Evolutionary conservation across 257 asterid genomes (phyloP).

Genomic region (Verbena officinalis): DNA sequence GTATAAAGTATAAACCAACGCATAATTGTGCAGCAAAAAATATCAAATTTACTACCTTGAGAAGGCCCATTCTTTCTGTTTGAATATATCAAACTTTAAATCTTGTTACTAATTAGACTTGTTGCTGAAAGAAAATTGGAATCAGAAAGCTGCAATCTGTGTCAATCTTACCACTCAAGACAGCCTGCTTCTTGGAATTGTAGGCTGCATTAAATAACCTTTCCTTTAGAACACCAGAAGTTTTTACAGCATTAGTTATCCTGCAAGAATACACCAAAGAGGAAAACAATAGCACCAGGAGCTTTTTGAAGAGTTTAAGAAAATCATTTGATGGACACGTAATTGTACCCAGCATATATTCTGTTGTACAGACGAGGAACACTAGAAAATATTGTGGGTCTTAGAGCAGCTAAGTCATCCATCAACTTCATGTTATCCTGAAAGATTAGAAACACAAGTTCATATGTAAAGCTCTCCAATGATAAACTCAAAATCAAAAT

Average conservation of each 20-base stretch:
- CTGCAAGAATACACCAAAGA: constrained; percentile 42
- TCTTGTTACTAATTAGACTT: constrained; percentile 1
- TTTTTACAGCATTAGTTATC: constrained; percentile 79
- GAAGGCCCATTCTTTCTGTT: constrained; percentile 13
- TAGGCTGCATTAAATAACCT: constrained; percentile 89
- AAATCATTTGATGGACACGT: constrained; percentile 21
- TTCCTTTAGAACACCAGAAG: constrained; percentile 81
- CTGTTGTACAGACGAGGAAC: constrained; percentile 99
- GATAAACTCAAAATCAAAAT: constrained; percentile 1
- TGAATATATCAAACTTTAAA: background rate
- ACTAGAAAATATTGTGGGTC: constrained; percentile 93
- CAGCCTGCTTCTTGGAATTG: constrained; percentile 88
- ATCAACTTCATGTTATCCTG: constrained; percentile 91
- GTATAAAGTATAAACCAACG: background rate
- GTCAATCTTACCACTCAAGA: constrained; percentile 68
- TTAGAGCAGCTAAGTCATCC: constrained; percentile 89
- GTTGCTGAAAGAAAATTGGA: constrained; percentile 15
- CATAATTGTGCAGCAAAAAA: background rate
- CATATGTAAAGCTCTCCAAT: constrained; percentile 25
- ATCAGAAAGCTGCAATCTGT: constrained; percentile 12
- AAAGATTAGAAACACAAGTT: constrained; percentile 36
- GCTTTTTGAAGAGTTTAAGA: constrained; percentile 7
- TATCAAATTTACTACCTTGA: background rate
- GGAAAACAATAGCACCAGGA: constrained; percentile 7
- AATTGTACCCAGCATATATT: constrained; percentile 88